Conservation (phyloP, 192 early-diverging fungal species). For the Spizellomyces sp. region DNA sequence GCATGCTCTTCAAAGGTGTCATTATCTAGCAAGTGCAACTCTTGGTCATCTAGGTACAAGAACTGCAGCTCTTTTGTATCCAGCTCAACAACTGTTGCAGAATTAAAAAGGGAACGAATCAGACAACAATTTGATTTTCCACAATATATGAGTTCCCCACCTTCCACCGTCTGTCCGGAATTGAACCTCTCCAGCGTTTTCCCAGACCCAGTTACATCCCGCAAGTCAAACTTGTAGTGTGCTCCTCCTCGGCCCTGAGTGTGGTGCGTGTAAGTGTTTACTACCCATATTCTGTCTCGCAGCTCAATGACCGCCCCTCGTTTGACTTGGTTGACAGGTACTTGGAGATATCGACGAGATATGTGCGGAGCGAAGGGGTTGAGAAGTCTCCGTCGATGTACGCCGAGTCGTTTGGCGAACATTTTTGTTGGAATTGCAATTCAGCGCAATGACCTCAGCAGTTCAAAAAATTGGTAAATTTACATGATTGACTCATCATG, state of each 20-base stretch:
- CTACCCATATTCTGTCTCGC: slow-evolving; percentile 67
- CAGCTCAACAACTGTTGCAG: slow-evolving; percentile 45
- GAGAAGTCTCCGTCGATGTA: not conserved
- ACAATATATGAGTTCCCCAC: slow-evolving; percentile 27
- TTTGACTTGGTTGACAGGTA: slow-evolving; percentile 52
- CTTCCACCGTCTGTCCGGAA: slow-evolving; percentile 67
- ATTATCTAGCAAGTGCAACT: slow-evolving; percentile 69
- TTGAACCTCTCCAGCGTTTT: slow-evolving; percentile 71
- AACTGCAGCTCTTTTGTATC: slow-evolving; percentile 68
- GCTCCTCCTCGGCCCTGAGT: slow-evolving; percentile 72
- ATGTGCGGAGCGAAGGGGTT: not conserved
- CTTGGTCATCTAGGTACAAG: slow-evolving; percentile 63
- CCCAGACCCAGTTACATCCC: slow-evolving; percentile 62
- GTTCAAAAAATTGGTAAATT: no score
- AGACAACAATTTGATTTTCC: not conserved
- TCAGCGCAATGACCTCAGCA: no score
- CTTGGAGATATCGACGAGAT: slow-evolving; percentile 6
- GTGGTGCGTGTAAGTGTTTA: slow-evolving; percentile 64
- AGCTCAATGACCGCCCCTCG: slow-evolving; percentile 71
- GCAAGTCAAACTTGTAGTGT: slow-evolving; percentile 61
- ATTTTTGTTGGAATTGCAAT: no score
- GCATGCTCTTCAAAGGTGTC: slow-evolving; percentile 73
- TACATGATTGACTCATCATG: no score
- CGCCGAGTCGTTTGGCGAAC: no score
- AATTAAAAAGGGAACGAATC: slow-evolving; percentile 3